phyloP scores from a whole-genome alignment of 2,329 filamentous ascomycete genomes.

The Sarocladium brachiariae region DNA sequence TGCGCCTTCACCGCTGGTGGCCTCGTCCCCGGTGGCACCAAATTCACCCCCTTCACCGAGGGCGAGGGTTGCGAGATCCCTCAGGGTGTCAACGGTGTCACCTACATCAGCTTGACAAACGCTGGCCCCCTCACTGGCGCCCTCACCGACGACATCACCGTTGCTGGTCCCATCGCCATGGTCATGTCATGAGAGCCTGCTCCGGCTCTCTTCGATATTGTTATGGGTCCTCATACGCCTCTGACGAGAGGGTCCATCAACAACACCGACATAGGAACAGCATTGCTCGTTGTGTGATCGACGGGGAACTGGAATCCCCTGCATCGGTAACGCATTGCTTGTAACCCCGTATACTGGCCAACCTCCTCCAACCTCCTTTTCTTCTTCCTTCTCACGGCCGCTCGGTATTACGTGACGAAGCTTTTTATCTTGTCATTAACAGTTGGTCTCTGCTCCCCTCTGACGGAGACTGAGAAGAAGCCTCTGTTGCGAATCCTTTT shows the following conservation, averaged over 20 bases:
- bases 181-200: slow-evolving; percentile 39
- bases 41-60: slow-evolving; percentile 49
- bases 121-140: slow-evolving; percentile 40
- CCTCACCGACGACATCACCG: slow-evolving; percentile 54
- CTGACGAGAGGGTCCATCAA: too few species aligned
- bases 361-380: background rate
- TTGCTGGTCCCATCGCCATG: slow-evolving; percentile 59
- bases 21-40: slow-evolving; percentile 47
- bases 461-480: background rate
- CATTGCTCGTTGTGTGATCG: background rate
- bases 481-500: background rate
- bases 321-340: too few species aligned
- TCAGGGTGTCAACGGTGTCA: slow-evolving; percentile 53
- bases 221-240: too few species aligned
- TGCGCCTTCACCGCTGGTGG: slow-evolving; percentile 63
- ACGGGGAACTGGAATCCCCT: slow-evolving; percentile 5
- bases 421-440: background rate
- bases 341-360: background rate
- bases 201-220: too few species aligned
- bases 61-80: slow-evolving; percentile 53
- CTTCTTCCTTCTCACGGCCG: slow-evolving; percentile 2
- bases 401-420: background rate
- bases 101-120: slow-evolving; percentile 61
- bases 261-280: too few species aligned
- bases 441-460: background rate